phyloP scores from a whole-genome alignment of 176 grass and related monocot species.

The Bromus sterilis region DNA sequence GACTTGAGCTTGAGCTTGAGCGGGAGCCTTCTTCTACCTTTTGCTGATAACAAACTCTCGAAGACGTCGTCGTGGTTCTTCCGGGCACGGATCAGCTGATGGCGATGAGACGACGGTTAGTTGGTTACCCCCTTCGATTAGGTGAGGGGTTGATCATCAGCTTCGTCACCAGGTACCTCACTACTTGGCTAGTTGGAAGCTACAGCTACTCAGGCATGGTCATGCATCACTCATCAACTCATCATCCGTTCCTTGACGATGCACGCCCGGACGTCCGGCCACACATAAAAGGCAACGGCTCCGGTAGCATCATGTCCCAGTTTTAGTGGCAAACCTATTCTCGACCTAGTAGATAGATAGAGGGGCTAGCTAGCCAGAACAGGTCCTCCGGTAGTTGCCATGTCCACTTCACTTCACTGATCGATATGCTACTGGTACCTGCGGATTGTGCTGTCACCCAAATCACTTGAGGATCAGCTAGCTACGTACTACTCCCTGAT shows the following conservation, averaged over 20 bases:
- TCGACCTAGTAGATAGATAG: background rate
- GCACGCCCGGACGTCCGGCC: background rate
- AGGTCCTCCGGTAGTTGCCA: background rate
- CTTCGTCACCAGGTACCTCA: background rate
- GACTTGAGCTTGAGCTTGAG: background rate
- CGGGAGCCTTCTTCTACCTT: background rate
- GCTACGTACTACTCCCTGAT: too few species aligned
- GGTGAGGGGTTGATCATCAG: background rate
- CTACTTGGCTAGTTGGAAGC: background rate
- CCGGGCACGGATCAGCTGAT: background rate
- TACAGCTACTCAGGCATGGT: background rate
- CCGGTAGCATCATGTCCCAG: background rate
- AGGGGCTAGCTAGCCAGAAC: background rate
- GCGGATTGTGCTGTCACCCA: background rate
- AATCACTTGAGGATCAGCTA: background rate
- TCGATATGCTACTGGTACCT: background rate
- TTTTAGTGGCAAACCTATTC: background rate
- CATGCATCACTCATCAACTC: background rate
- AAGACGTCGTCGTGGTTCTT: background rate
- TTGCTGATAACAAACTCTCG: background rate
- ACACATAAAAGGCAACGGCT: background rate
- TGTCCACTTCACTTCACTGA: background rate
- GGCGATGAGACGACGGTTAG: background rate
- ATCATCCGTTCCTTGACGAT: background rate
- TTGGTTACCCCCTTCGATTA: background rate